Base-by-base conservation (phyloP, 2,329 filamentous ascomycete species). In the Microsporum ferrugineum region DNA sequence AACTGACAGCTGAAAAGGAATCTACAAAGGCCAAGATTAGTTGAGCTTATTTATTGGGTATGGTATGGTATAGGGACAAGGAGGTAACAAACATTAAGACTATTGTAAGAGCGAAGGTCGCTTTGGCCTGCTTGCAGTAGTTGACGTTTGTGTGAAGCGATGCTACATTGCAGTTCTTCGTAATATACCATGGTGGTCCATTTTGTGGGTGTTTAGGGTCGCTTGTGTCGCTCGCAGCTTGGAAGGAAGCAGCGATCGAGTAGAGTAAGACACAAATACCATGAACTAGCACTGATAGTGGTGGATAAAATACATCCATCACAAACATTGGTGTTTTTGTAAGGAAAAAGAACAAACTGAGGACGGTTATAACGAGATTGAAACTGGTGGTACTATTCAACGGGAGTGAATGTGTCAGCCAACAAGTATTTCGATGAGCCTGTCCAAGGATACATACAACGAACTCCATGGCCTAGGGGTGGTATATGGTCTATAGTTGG, bases 121-220 rank as follows among this genome's bases (percentile, higher is more conserved):
- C 75, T 67, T 85, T 83, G 3, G 83, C 82, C 71, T 86, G 84
- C 71, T 78, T 72, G 69, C 84, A 86, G 68, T 84, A 86, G 17
- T 68, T 69, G 36, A 80, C 71, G 60, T 80, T 74, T 53, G 73
- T 75, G 55, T 73, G 72, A 47, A 76, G 70, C 4, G 71, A 70
- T 0, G 80, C 77, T 29, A 84, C 78, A 58, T 72, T 77, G 73
- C 84, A 86, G 65, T 73, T 80, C 71, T 85, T 84, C 59, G 81
- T 81, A 65, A 86, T 80, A 68, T 85, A 85, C 84, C 84, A 86
- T 5, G 84, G 82, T 17, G 82, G 71, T 36, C 83, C 82, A 5
- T 75, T 73, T 64, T 83, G 80, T 2, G 73, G 75, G 63, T 81
- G 80, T 1, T 73, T 66, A 0, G 80, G 78, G 67, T 86, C 84